Evolutionary conservation across 108 stramenopile genomes (phyloP), one percentile per base, ranked within the genome.

Genomic region (Conticribra weissflogii): DNA sequence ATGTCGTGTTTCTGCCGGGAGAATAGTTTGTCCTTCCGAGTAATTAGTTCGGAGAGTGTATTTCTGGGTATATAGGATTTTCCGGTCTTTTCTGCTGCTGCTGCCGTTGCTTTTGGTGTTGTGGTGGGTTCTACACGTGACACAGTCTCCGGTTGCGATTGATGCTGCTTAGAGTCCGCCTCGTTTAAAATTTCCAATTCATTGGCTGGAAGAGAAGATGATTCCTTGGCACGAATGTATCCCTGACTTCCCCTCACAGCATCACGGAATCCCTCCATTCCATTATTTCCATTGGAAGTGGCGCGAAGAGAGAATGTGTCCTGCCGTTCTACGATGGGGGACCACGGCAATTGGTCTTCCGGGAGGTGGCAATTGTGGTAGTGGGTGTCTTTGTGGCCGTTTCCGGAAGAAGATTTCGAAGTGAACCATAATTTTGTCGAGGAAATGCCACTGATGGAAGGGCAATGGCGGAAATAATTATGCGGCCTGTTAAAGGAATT

Each of bases 261-360:
- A 30, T 78, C 77, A 16, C 77, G 63, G 51, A 78, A 78, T 50
- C 64, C 64, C 44, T 78, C 77, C 0, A 63, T 70, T n/a, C 32
- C 50, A 49, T 65, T 24, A 47, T 66, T 36, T 57, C 31, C 8
- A 18, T 9, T 12, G 36, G 19, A 18, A 19, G 7, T 18, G n/a
- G 3, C 22, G 21, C 23, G 36, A n/a, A 3, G 31, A 15, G 18
- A 24, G 3, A 30, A 7, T 18, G 19, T 41, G 19, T 16, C 23
- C 21, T 21, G 60, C 7, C 33, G 34, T 54, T 78, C 68, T 25
- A 49, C 31, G 27, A 78, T 78, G 63, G 77, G 77, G 15, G 69
- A 46, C 69, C 69, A 78, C 49, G 77, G 75, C 19, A 76, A 28
- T 21, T 59, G 41, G 19, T 71, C 18, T 3, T 8, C 22, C n/a